Evolutionary conservation across 2,329 filamentous ascomycete species (phyloP).

Genomic region (Xylariaceae sp.): DNA sequence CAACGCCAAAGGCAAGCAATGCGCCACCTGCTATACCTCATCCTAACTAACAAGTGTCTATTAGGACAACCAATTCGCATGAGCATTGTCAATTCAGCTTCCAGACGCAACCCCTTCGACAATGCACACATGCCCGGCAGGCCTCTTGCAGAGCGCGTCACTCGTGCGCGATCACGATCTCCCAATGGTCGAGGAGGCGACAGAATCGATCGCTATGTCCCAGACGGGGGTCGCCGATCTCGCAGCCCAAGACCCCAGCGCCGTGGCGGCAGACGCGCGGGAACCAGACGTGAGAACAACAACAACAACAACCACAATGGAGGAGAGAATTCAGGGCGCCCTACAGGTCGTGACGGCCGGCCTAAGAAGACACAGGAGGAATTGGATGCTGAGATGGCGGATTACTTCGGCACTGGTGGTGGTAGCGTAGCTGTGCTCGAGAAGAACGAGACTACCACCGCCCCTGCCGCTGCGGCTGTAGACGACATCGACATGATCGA

Average conservation of each 20-base stretch:
- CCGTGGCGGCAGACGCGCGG: slow-evolving; percentile 43
- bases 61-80: slow-evolving; percentile 77
- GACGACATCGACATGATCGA: slow-evolving; percentile 73
- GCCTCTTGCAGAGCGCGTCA: slow-evolving; percentile 61
- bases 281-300: slow-evolving; percentile 44
- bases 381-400: slow-evolving; percentile 93
- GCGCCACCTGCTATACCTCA: background rate
- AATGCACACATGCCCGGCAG: slow-evolving; percentile 53
- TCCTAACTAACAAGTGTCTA: slow-evolving; percentile 4
- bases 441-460: slow-evolving; percentile 20
- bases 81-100: slow-evolving; percentile 57
- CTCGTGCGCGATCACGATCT: slow-evolving; percentile 64
- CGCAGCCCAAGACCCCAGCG: slow-evolving; percentile 59
- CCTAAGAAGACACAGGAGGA: slow-evolving; percentile 87
- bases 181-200: slow-evolving; percentile 53
- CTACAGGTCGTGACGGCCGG: slow-evolving; percentile 52
- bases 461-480: slow-evolving; percentile 26
- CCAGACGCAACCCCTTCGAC: slow-evolving; percentile 57
- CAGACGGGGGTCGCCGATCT: slow-evolving; percentile 55
- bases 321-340: slow-evolving; percentile 35
- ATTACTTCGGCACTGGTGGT: slow-evolving; percentile 69
- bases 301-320: slow-evolving; percentile 23
- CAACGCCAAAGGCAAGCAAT: slow-evolving; percentile 71
- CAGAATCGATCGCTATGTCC: slow-evolving; percentile 74
- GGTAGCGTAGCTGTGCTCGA: slow-evolving; percentile 38